phyloP scores from a whole-genome alignment of 306 rosid species.

The Benincasa hispida region DNA sequence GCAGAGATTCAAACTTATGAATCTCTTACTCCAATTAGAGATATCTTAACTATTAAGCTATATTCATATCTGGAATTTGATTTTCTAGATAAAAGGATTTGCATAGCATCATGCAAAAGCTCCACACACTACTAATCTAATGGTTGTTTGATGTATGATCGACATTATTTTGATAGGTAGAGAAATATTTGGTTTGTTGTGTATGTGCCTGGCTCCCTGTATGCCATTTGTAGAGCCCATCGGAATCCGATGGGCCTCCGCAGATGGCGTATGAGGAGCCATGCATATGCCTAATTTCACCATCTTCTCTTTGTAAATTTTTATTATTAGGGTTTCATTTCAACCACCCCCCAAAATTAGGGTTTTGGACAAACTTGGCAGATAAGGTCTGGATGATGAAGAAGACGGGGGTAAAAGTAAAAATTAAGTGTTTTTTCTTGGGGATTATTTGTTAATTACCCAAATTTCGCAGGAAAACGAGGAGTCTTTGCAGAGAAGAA shows the following conservation, averaged over 20 bases:
- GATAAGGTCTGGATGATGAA: not conserved
- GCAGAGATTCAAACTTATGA: not conserved
- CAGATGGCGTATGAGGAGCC: constrained; percentile 99
- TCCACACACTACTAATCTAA: not conserved
- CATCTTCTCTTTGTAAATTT: not conserved
- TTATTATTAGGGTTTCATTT: not conserved
- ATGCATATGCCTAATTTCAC: constrained; percentile 37
- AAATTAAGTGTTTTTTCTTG: too few species aligned
- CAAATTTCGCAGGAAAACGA: constrained; percentile 3
- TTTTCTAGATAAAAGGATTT: not conserved
- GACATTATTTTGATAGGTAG: not conserved
- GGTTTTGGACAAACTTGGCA: not conserved
- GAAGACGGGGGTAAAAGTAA: not conserved
- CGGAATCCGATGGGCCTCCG: constrained; percentile 67
- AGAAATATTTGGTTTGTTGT: not conserved
- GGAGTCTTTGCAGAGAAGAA: not conserved
- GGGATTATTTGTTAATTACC: not conserved
- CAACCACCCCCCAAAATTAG: not conserved
- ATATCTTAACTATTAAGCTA: not conserved
- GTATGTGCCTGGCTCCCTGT: constrained; percentile 95
- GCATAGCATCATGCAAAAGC: not conserved
- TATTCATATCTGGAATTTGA: not conserved
- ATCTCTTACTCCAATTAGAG: not conserved
- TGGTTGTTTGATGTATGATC: not conserved
- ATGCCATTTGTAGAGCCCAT: constrained; percentile 90